Percentiles rank a stretch among this genome's conserved stretches.
Evolutionary conservation across 306 rosid species (phyloP).

Genomic region (Cajanus cajan): DNA sequence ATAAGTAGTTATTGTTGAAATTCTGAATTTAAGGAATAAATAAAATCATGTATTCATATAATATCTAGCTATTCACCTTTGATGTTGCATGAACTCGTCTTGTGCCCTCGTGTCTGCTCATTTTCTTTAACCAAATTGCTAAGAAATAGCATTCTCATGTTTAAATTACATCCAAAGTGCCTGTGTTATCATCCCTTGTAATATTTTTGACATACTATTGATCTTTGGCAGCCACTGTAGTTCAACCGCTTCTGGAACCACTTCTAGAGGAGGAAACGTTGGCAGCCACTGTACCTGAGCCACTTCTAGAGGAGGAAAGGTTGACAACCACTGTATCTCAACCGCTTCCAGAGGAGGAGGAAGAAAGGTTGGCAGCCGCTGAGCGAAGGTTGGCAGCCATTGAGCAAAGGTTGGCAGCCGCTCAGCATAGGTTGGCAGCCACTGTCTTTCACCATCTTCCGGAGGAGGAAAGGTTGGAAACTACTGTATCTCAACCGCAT

Average conservation of each 20-base stretch:
- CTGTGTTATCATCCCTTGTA: background rate
- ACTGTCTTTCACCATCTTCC: no score
- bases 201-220: background rate
- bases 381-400: no score
- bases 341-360: no score
- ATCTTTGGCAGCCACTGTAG: slow-evolving; percentile 50
- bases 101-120: background rate
- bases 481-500: slow-evolving; percentile 57
- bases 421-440: no score
- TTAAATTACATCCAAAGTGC: background rate
- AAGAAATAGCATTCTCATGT: background rate
- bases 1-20: background rate
- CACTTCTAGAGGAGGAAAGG: no score
- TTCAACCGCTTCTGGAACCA: no score
- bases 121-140: background rate
- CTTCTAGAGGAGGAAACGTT: no score
- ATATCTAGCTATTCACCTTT: background rate
- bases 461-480: no score
- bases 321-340: no score
- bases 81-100: background rate
- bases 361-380: no score
- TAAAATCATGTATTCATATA: background rate
- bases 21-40: background rate
- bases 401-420: no score
- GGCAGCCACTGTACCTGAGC: no score